Conservation (phyloP, 73 alveolate genomes). For the Tetrahymena elliotti region DNA sequence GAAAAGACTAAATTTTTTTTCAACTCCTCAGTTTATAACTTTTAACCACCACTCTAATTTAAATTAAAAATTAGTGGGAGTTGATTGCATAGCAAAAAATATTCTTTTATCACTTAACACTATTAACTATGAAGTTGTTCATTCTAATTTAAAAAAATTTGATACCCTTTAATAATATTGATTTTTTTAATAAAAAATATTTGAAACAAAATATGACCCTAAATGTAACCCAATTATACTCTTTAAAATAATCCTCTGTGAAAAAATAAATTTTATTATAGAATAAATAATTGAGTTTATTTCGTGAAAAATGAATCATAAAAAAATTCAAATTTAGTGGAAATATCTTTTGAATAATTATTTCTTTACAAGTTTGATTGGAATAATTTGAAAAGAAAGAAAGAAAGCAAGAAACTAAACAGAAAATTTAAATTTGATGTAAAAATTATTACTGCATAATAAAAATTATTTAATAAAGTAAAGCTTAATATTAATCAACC, state of each 20-base stretch:
- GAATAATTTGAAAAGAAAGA: too few relatives aligned
- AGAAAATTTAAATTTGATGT: too few relatives aligned
- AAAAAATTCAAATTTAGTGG: not conserved
- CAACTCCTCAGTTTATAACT: not conserved
- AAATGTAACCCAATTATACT: too few relatives aligned
- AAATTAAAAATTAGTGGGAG: not conserved
- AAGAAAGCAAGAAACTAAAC: not conserved
- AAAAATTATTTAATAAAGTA: too few relatives aligned
- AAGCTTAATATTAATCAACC: not conserved
- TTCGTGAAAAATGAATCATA: not conserved
- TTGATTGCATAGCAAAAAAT: not conserved
- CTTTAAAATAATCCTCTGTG: too few relatives aligned
- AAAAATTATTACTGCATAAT: not conserved
- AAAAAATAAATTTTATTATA: too few relatives aligned
- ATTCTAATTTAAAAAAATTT: too few relatives aligned
- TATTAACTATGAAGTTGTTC: not conserved
- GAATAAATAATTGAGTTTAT: too few relatives aligned
- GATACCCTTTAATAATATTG: too few relatives aligned
- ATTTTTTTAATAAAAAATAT: too few relatives aligned
- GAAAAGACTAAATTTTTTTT: not conserved
- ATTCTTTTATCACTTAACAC: not conserved
- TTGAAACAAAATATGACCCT: too few relatives aligned
- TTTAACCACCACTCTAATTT: not conserved
- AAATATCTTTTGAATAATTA: not conserved
- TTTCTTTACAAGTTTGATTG: not conserved